A percentile compares a stretch with the other conserved stretches of the same genome.
Conservation (phyloP, 2,329 filamentous ascomycete genomes). For the Neurospora crassa region DNA sequence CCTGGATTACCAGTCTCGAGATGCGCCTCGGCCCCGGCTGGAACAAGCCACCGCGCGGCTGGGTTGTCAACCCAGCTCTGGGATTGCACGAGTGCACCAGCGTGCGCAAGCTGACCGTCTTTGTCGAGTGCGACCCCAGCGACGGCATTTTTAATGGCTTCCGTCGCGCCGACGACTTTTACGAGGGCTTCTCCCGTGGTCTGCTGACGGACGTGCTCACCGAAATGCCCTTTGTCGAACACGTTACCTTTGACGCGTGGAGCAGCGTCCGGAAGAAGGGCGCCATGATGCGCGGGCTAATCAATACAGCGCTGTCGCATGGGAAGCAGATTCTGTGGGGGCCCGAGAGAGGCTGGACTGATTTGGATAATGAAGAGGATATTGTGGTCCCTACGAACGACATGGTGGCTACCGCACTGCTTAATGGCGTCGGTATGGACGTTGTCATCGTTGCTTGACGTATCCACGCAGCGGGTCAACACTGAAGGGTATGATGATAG, state of each 20-base stretch:
- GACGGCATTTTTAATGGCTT: slow-evolving; percentile 59
- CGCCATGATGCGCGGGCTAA: slow-evolving; percentile 52
- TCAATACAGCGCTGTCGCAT: slow-evolving; percentile 39
- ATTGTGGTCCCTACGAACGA: background rate
- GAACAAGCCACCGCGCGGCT: slow-evolving; percentile 58
- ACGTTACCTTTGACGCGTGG: slow-evolving; percentile 62
- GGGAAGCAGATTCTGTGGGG: slow-evolving; percentile 56
- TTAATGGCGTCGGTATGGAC: slow-evolving; percentile 4
- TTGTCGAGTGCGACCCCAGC: slow-evolving; percentile 64
- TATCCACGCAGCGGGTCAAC: background rate
- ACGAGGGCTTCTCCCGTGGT: slow-evolving; percentile 54
- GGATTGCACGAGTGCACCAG: slow-evolving; percentile 53
- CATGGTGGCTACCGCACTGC: background rate
- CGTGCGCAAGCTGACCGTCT: slow-evolving; percentile 52
- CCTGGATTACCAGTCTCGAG: slow-evolving; percentile 53
- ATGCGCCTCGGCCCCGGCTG: slow-evolving; percentile 65
- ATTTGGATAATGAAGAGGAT: slow-evolving; percentile 34
- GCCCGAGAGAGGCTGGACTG: slow-evolving; percentile 55
- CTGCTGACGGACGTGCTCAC: slow-evolving; percentile 48
- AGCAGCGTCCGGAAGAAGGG: slow-evolving; percentile 54
- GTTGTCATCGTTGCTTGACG: slow-evolving; percentile 4
- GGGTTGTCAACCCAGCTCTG: slow-evolving; percentile 56
- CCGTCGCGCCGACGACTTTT: slow-evolving; percentile 55
- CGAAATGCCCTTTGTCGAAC: slow-evolving; percentile 44
- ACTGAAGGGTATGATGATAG: background rate